phyloP scores from a whole-genome alignment of 2,329 filamentous ascomycete species.

The Trichoderma sp. region DNA sequence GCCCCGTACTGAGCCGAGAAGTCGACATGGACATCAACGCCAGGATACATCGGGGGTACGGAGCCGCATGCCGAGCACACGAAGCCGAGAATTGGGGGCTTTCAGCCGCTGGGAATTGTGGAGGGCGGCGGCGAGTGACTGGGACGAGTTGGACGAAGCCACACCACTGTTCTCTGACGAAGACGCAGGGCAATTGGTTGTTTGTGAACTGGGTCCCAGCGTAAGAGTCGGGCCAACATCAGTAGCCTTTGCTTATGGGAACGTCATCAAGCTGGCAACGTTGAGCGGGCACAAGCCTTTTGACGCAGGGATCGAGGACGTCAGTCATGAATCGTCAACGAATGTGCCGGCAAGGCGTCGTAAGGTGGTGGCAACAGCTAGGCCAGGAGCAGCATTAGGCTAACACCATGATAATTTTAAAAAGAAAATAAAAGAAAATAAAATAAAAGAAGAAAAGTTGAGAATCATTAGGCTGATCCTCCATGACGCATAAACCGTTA shows the following conservation, averaged over 20 bases:
- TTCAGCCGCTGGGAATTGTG: constrained; percentile 55
- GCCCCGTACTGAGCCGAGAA: constrained; percentile 26
- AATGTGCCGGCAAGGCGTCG: constrained; percentile 44
- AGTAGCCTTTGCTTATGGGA: constrained; percentile 70
- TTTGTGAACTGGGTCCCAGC: constrained; percentile 66
- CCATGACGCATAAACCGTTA: neutral
- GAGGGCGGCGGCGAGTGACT: constrained; percentile 51
- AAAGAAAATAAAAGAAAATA: neutral
- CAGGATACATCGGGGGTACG: constrained; percentile 29
- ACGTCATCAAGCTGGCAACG: constrained; percentile 70
- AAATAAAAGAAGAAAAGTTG: neutral
- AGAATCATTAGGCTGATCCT: neutral
- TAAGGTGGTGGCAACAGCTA: constrained; percentile 31
- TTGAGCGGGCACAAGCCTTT: constrained; percentile 65
- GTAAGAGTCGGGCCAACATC: constrained; percentile 62
- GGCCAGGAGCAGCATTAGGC: constrained; percentile 30
- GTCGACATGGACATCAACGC: constrained; percentile 11
- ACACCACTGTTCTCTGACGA: constrained; percentile 46
- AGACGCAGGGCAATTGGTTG: constrained; percentile 58
- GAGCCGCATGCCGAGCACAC: constrained; percentile 33
- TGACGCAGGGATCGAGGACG: constrained; percentile 43
- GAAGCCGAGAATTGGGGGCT: constrained; percentile 26
- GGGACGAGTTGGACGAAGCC: constrained; percentile 48
- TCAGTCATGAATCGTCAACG: constrained; percentile 34
- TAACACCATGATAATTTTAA: constrained; percentile 1